Evolutionary conservation across 2,329 filamentous ascomycete species (phyloP).

Genomic region (Diaporthe citri): DNA sequence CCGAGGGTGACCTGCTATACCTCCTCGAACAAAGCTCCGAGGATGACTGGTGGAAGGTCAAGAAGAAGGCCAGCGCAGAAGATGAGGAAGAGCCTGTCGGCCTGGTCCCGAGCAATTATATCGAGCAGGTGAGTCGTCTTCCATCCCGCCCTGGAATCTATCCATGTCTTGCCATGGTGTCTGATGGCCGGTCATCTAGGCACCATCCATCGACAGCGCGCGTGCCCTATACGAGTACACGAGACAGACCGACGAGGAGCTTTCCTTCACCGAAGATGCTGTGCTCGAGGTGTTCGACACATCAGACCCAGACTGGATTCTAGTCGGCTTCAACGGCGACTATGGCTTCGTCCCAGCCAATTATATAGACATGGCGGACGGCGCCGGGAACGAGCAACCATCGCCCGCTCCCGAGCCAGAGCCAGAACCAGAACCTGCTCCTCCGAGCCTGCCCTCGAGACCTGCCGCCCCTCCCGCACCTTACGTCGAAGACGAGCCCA

Average conservation of each 20-base stretch:
- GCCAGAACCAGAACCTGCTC: slow-evolving; percentile 47
- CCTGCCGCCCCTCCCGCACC: slow-evolving; percentile 49
- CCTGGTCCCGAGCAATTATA: slow-evolving; percentile 92
- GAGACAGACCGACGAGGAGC: slow-evolving; percentile 95
- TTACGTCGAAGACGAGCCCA: slow-evolving; percentile 51
- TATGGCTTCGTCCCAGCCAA: slow-evolving; percentile 97
- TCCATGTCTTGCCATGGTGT: neutral
- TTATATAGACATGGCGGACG: slow-evolving; percentile 83
- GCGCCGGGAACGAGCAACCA: slow-evolving; percentile 54
- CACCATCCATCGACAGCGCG: slow-evolving; percentile 73
- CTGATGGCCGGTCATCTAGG: slow-evolving; percentile 53
- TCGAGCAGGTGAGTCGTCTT: slow-evolving; percentile 81
- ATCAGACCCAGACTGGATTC: slow-evolving; percentile 95
- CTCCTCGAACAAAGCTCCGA: slow-evolving; percentile 84
- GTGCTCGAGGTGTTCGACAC: slow-evolving; percentile 87
- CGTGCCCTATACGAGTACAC: slow-evolving; percentile 99
- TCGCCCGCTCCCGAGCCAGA: slow-evolving; percentile 39
- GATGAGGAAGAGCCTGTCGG: slow-evolving; percentile 94
- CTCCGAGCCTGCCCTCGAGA: slow-evolving; percentile 56
- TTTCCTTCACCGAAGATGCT: slow-evolving; percentile 93
- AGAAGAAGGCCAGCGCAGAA: slow-evolving; percentile 85
- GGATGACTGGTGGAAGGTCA: slow-evolving; percentile 94
- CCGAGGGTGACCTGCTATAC: slow-evolving; percentile 89
- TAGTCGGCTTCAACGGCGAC: slow-evolving; percentile 86
- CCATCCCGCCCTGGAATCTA: neutral